Percentiles rank a stretch among this genome's conserved stretches.
These are phyloP conservation scores for Usnea hakonensis DNA, from an alignment of 495 filamentous ascomycete species.

Conservation along the genomic window DNA sequence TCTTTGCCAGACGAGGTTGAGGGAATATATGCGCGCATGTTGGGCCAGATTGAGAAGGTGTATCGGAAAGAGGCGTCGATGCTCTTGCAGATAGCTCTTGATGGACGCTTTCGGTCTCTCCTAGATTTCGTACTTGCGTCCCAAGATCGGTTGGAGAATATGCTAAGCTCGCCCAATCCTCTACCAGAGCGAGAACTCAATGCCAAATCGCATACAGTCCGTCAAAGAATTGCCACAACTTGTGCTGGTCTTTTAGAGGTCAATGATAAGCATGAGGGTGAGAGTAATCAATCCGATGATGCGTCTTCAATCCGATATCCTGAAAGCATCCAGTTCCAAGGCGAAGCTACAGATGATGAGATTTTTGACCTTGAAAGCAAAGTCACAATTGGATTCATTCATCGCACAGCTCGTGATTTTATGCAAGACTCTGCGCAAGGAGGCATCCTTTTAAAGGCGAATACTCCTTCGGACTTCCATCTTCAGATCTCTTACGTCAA, in stretches of 20 bases:
- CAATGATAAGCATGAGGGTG: not conserved
- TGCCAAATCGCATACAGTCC: not conserved
- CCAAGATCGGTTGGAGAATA: not conserved
- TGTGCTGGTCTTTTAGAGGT: conserved; percentile 6
- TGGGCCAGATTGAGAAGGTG: not conserved
- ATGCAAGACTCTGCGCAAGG: not conserved
- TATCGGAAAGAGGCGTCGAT: conserved; percentile 1
- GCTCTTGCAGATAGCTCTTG: not conserved
- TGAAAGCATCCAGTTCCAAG: no score
- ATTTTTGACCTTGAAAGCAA: not conserved
- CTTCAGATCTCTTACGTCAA: not conserved
- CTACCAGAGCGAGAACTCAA: not conserved
- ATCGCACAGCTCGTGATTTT: conserved; percentile 9
- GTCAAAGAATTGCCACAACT: not conserved
- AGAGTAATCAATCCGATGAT: not conserved
- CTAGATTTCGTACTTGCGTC: not conserved
- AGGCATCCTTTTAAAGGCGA: not conserved
- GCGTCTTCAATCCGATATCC: not conserved
- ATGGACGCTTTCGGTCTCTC: not conserved
- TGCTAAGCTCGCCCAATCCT: not conserved
- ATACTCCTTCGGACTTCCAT: not conserved
- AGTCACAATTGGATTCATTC: not conserved
- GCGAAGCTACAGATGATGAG: not conserved
- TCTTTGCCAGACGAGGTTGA: not conserved
- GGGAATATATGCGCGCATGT: not conserved